Percentiles rank a stretch among this genome's conserved stretches.
These are phyloP conservation scores for Inonotus obliquus DNA, from an alignment of 1,284 basidiomycete genomes.

Conservation along the genomic window DNA sequence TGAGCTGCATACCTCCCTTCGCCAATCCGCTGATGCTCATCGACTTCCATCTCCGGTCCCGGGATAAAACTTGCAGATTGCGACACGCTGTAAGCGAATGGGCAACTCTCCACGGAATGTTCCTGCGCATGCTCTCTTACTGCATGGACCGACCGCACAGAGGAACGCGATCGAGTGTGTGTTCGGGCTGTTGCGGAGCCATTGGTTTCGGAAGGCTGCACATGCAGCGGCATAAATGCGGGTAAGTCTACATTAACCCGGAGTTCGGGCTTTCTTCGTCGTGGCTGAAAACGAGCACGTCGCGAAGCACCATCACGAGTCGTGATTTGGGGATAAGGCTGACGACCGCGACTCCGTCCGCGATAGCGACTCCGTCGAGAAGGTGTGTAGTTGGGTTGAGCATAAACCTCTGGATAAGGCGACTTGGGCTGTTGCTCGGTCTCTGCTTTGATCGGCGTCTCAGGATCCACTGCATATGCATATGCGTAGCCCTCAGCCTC, in stretches of 20 bases:
- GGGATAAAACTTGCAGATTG: constrained; percentile 11
- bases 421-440: constrained; percentile 4
- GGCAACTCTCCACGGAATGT: constrained; percentile 15
- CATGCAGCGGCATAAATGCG: constrained; percentile 8
- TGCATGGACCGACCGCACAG: constrained; percentile 11
- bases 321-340: constrained; percentile 16
- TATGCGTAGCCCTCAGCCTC: constrained; percentile 15
- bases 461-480: constrained; percentile 6
- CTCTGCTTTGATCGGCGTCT: constrained; percentile 5
- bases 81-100: constrained; percentile 17
- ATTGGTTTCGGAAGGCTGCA: constrained; percentile 1
- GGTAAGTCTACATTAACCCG: constrained; percentile 18
- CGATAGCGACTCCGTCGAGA: constrained; percentile 13
- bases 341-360: constrained; percentile 17
- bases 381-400: constrained; percentile 11
- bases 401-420: constrained; percentile 9
- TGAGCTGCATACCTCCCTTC: not conserved
- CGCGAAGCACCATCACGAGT: constrained; percentile 8
- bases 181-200: constrained; percentile 12
- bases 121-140: constrained; percentile 13
- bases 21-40: not conserved
- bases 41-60: constrained; percentile 15
- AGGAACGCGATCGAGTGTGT: constrained; percentile 13
- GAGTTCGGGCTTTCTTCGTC: constrained; percentile 16
- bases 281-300: constrained; percentile 7